These are phyloP conservation scores for Oehlia diaphana DNA, from an alignment of 192 early-diverging fungal genomes.

Conservation along the genomic window DNA sequence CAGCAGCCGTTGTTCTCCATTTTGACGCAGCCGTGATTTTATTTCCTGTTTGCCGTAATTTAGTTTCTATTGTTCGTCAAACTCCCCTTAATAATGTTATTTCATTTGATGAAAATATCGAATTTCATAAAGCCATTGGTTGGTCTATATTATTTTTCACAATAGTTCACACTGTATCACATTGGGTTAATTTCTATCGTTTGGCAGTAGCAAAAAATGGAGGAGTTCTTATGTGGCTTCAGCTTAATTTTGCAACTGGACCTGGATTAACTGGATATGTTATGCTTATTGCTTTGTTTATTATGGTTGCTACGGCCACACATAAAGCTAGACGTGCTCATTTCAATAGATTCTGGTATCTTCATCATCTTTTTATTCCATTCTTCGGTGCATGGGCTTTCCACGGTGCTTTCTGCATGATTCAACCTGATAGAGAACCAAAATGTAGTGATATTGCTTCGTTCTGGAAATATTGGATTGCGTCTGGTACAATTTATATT, in stretches of 20 bases:
- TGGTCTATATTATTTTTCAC: constrained; percentile 68
- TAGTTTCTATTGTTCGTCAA: constrained; percentile 53
- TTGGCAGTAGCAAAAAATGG: constrained; percentile 26
- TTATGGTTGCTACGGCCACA: constrained; percentile 61
- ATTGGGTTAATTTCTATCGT: constrained; percentile 59
- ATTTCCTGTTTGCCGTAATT: constrained; percentile 81
- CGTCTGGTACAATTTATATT: constrained; percentile 57
- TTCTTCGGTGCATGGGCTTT: constrained; percentile 70
- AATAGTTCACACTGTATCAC: constrained; percentile 59
- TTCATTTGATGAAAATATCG: constrained; percentile 71
- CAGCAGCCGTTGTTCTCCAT: constrained; percentile 69
- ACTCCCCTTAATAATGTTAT: constrained; percentile 62
- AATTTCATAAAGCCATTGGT: constrained; percentile 73
- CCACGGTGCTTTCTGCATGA: constrained; percentile 60
- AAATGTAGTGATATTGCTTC: constrained; percentile 45
- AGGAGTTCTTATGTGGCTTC: constrained; percentile 35
- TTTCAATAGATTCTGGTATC: constrained; percentile 80
- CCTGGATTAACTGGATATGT: constrained; percentile 71
- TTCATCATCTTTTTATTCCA: constrained; percentile 73
- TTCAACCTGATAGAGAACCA: constrained; percentile 45
- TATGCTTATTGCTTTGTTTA: constrained; percentile 57
- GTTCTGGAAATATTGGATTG: constrained; percentile 64
- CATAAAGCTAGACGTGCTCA: constrained; percentile 53
- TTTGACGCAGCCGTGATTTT: constrained; percentile 70
- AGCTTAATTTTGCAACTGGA: constrained; percentile 43